Base-by-base conservation (phyloP, 225 moss, liverwort and hornwort genomes). In the Pseudisothecium myosuroides region DNA sequence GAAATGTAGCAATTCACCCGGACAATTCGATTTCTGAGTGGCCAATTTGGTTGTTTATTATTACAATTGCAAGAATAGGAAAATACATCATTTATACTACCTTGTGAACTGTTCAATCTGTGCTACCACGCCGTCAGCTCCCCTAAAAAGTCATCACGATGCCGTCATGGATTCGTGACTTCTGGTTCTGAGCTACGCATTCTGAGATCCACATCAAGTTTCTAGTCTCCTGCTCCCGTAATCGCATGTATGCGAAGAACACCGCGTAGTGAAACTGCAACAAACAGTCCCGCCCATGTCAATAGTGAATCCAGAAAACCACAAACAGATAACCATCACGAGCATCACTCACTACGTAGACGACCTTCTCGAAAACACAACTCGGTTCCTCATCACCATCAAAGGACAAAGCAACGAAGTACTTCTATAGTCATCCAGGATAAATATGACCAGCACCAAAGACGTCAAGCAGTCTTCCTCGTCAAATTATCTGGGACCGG, bases 141-240 rank as follows among this genome's bases (percentile, higher is more conserved):
- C 75, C 74, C 91, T 95, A 99, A 86, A 99, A 99, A 80, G 94
- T 97, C 92, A 97, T 92, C 80, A 99, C 99, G 72, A 99, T 96
- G 76, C 97, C 97, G 90, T 99, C 99, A 86, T 96, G 96, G 85
- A 99, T 97, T 88, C 97, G 95, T 29, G 95, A 94, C 83, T 99
- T 99, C 93, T 99, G 97, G 79, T 99, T 96, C 90, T 99, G 99
- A 56, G 99, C 99, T 87, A 97, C 96, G 84, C 97, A 99, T 89
- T 99, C 99, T 22, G 99, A 96, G 76, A 97, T 97, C 99, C 97
- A 99, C 96, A 99, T 99, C 73, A 99, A 88, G 84, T 99, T 99
- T 58, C 99, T 65, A 28, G 95, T 96, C 91, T 99, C 99, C 93
- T 99, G 99, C 91, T 99, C 97, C 89, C 99, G 93, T 85, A 97